Conservation (phyloP, 768 basidiomycete species). For the Fistulinella prunicolor region DNA sequence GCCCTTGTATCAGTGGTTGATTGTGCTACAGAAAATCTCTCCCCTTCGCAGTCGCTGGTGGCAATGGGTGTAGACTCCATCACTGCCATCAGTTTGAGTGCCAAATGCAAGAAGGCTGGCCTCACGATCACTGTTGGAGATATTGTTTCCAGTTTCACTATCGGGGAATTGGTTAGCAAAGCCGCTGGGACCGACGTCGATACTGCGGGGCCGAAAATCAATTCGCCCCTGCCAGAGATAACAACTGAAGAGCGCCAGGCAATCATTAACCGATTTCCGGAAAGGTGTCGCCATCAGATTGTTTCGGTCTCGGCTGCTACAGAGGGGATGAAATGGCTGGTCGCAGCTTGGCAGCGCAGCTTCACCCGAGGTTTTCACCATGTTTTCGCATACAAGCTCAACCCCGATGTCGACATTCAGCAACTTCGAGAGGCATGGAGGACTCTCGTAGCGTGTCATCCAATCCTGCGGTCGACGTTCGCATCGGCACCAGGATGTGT, state of each 20-base stretch:
- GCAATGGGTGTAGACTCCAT: slow-evolving; percentile 50
- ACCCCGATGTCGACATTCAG: slow-evolving; percentile 25
- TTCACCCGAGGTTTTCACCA: slow-evolving; percentile 41
- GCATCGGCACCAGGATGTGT: slow-evolving; percentile 17
- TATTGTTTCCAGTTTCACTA: slow-evolving; percentile 39
- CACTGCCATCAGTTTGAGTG: slow-evolving; percentile 44
- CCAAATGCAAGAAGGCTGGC: slow-evolving; percentile 38
- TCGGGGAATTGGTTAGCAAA: slow-evolving; percentile 28
- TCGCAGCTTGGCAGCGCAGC: slow-evolving; percentile 46
- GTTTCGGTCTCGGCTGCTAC: slow-evolving; percentile 22
- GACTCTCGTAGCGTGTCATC: slow-evolving; percentile 33
- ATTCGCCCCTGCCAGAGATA: not conserved
- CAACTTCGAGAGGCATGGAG: slow-evolving; percentile 38
- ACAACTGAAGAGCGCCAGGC: slow-evolving; percentile 12
- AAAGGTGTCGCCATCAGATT: slow-evolving; percentile 8
- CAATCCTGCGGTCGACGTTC: slow-evolving; percentile 45
- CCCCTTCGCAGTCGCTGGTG: slow-evolving; percentile 34
- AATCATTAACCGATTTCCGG: slow-evolving; percentile 16
- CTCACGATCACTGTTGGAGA: slow-evolving; percentile 35
- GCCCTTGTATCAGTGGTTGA: slow-evolving; percentile 21
- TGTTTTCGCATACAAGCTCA: slow-evolving; percentile 40
- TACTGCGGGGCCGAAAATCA: not conserved
- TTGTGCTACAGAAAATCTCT: slow-evolving; percentile 30
- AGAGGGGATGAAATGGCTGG: slow-evolving; percentile 35
- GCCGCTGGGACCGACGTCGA: not conserved